phyloP scores from a whole-genome alignment of 176 grass and related monocot species.

The Eleusine coracana region DNA sequence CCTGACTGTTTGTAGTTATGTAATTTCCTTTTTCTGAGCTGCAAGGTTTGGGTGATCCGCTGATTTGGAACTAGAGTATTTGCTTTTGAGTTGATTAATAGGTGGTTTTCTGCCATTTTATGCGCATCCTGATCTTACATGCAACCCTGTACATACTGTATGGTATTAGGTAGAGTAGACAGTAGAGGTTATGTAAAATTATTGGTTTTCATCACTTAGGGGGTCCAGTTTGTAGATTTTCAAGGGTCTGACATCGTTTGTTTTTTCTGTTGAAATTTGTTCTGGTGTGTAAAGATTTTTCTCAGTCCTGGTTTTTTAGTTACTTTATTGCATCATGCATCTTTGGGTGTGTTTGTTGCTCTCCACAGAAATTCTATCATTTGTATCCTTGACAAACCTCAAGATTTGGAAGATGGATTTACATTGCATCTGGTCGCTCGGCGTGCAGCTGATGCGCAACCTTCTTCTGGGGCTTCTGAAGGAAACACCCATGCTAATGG shows the following conservation, averaged over 20 bases:
- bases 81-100: background rate
- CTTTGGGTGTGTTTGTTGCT: background rate
- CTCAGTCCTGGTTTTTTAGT: background rate
- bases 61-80: background rate
- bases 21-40: background rate
- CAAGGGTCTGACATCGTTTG: background rate
- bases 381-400: conserved; percentile 42
- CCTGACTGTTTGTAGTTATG: background rate
- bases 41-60: conserved; percentile 10
- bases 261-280: conserved; percentile 7
- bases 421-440: conserved; percentile 94
- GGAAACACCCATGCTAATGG: conserved; percentile 50
- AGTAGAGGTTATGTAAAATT: background rate
- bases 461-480: conserved; percentile 57
- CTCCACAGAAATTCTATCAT: background rate
- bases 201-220: background rate
- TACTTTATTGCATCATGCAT: background rate
- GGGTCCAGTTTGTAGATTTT: background rate
- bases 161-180: background rate
- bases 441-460: conserved; percentile 57
- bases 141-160: background rate
- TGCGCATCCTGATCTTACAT: background rate
- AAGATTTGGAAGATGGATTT: conserved; percentile 86
- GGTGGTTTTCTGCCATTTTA: background rate
- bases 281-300: background rate